Percentiles rank a stretch among this genome's conserved stretches.
Evolutionary conservation across 2,329 filamentous ascomycete species (phyloP).

Genomic region (Pestalotiopsis sp.): DNA sequence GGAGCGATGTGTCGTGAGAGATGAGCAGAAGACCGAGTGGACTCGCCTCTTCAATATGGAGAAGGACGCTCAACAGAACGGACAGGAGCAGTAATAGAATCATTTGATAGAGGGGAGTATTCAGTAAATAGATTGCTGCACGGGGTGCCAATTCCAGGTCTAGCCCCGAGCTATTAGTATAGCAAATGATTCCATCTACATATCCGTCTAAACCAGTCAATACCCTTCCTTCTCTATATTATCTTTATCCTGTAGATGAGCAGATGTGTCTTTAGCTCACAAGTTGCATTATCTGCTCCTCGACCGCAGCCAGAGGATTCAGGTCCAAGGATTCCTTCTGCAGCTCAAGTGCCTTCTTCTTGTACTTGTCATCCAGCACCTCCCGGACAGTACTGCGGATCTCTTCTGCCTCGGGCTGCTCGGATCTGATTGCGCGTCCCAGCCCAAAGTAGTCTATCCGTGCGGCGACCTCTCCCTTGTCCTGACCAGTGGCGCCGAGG

Average conservation of each 20-base stretch:
- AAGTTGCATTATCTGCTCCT: not conserved
- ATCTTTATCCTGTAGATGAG: not conserved
- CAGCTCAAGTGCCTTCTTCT: constrained; percentile 6
- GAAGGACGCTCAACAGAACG: not conserved
- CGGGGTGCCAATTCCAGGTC: too few relatives aligned
- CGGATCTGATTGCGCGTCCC: not conserved
- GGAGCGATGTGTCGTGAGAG: not conserved
- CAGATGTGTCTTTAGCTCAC: not conserved
- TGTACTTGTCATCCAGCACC: not conserved
- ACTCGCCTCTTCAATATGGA: not conserved
- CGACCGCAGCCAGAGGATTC: not conserved
- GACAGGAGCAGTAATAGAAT: not conserved
- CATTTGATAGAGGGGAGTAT: not conserved
- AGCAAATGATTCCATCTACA: not conserved
- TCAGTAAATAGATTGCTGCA: too few relatives aligned
- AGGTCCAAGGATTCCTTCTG: constrained; percentile 1
- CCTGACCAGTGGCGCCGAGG: constrained; percentile 13
- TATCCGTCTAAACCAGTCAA: not conserved
- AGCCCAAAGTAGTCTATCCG: constrained; percentile 1
- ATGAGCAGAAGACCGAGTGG: not conserved
- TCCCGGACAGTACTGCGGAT: not conserved
- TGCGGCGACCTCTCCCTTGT: constrained; percentile 13
- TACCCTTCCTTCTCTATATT: not conserved
- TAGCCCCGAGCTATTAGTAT: too few relatives aligned
- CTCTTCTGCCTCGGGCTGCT: not conserved